phyloP scores from a whole-genome alignment of 2,329 filamentous ascomycete genomes.

The Graphium sp. region DNA sequence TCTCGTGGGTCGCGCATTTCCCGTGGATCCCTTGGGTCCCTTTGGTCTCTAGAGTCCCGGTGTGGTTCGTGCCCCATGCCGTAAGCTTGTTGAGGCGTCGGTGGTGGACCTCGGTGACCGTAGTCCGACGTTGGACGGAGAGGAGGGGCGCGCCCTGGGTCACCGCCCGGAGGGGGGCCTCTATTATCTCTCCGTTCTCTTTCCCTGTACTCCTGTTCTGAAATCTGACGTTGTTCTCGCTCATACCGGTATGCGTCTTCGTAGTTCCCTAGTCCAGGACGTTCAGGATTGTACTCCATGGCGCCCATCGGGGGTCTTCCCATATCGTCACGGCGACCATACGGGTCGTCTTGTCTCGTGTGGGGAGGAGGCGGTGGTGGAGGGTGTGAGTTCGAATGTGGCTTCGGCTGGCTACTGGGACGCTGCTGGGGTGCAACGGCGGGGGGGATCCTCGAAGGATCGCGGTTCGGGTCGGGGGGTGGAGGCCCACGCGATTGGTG shows the following conservation, averaged over 20 bases:
- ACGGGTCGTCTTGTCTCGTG: conserved; percentile 24
- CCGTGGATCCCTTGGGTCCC: conserved; percentile 9
- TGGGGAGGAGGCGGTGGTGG: conserved; percentile 25
- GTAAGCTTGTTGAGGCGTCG: background rate
- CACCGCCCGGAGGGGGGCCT: conserved; percentile 7
- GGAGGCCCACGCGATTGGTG: conserved; percentile 30
- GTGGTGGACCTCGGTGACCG: conserved; percentile 1
- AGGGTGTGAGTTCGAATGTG: conserved; percentile 23
- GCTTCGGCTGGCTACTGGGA: conserved; percentile 34
- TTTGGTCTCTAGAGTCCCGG: conserved; percentile 8
- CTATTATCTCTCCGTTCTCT: conserved; percentile 24
- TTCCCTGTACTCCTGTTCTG: conserved; percentile 25
- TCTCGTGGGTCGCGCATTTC: conserved; percentile 15
- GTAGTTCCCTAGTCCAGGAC: conserved; percentile 25
- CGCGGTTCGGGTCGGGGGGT: conserved; percentile 27
- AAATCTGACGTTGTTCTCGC: conserved; percentile 21
- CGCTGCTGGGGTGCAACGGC: conserved; percentile 24
- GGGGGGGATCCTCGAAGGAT: conserved; percentile 15
- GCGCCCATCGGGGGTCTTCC: conserved; percentile 14
- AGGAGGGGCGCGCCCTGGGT: no score
- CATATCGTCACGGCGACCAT: conserved; percentile 31
- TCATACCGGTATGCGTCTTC: conserved; percentile 37
- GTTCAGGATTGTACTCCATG: conserved; percentile 36
- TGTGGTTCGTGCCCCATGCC: no score
- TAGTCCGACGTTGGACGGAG: no score